Base-by-base conservation (phyloP, 257 asterid species). In the Euphrasia confusa region DNA sequence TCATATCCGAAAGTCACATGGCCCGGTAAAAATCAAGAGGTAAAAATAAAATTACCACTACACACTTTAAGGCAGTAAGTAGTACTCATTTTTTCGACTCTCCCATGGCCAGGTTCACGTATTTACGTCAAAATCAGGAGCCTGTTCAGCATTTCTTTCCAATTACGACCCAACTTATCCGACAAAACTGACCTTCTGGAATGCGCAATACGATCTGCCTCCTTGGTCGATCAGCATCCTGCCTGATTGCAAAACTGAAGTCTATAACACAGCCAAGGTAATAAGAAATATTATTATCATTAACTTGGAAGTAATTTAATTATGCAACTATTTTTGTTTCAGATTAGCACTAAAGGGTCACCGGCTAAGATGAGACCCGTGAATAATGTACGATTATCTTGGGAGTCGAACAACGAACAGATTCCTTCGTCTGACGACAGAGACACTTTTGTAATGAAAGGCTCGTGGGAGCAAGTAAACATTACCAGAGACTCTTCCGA, bases 11-110 rank as follows among this genome's bases (percentile, higher is more conserved):
- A 74, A 0, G 95, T 92, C 56, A 78, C 85, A 57, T 86, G 87
- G 86, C 90, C 80, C 30, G 95, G 86, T 2, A 89, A 80, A 75
- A 89, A 87, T 72, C 94, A 89, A 72, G 95, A 89, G 95, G 96
- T 92, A 76, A 60, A 61, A 49, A 21, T 21, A 3, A 50, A 28
- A 28, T 3, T 3, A 28, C 33, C 5, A 4, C 33, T 28, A 0
- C 33, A 28, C 33, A 28, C 33, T 28, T 28, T 2, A 28, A 28
- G 33, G 33, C 33, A 28, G 3, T 28, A 4, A 24, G 52, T 7
- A 12, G 54, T 30, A 48, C 11, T 50, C 7, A 50, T 50, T 50
- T 9, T 21, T 15, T 37, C 11, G 56, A 8, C 28, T 50, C 27
- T 17, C 33, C 33, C 33, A 28, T 4, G 33, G 33, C 33, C 5